Evolutionary conservation across 805 yeast species (phyloP), one percentile per base, ranked within the genome.

Genomic region (Wickerhamiella allomyrinae): DNA sequence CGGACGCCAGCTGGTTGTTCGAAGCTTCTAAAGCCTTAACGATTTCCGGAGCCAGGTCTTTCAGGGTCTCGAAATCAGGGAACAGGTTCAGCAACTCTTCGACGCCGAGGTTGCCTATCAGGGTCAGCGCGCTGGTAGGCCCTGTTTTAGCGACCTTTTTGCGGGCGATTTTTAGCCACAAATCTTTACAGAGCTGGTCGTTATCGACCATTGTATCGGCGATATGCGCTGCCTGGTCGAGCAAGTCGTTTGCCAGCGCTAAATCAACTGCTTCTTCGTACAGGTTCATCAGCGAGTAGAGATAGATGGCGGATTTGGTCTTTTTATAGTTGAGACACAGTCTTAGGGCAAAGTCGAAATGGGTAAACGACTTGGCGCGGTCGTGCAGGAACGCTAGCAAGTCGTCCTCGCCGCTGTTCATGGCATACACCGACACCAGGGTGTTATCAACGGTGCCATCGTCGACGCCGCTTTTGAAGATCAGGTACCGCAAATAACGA

Each of bases 71-170:
- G 44, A 82, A 75, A 50, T 85, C 87, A 0, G 96, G 95, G 49
- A 91, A 78, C 24, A 84, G 63, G 2, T 93, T 93, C 40, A 91
- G 61, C 33, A 91, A 55, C 53, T 91, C 97, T 47, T 82, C 86
- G 35, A 91, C 76, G 3, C 77, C 71, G 24, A 66, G 55, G 7
- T 46, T 36, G 13, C 44, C 49, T 8, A 48, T 41, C 21, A 54
- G 46, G 33, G 38, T 37, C 31, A 51, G 23, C 5, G 64, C 63
- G 24, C 53, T 50, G 19, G 52, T 46, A 14, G 62, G 48, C 15
- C 60, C 66, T 22, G 57, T 53, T 8, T 41, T 41, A 19, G 40
- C 40, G 25, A 60, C 62, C 3, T 54, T 47, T 24, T 69, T 61
- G 34, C 63, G 60, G 1, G 83, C 70, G 41, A 85, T 78, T 48